A percentile compares a stretch with the other conserved stretches of the same genome.
Evolutionary conservation across 2,329 filamentous ascomycete genomes (phyloP).

Genomic region (Periconia sp.): DNA sequence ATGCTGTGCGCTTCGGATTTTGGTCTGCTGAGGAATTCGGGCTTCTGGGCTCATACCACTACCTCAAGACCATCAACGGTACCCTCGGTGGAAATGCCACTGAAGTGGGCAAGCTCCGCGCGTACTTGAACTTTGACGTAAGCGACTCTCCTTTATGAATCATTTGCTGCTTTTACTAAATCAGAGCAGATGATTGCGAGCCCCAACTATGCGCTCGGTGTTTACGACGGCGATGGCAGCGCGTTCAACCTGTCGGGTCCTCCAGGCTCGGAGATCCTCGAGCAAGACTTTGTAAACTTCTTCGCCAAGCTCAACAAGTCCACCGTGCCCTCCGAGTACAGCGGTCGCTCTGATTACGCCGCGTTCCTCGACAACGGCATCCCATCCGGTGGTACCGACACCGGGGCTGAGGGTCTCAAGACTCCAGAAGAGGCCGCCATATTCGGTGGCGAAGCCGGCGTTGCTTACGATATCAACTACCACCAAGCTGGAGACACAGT

Average conservation of each 20-base stretch:
- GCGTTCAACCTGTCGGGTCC: slow-evolving; percentile 43
- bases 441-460: slow-evolving; percentile 43
- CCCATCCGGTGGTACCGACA: slow-evolving; percentile 44
- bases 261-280: slow-evolving; percentile 36
- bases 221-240: slow-evolving; percentile 44
- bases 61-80: slow-evolving; percentile 40
- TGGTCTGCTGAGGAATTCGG: slow-evolving; percentile 47
- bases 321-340: slow-evolving; percentile 40
- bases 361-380: slow-evolving; percentile 46
- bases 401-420: slow-evolving; percentile 45
- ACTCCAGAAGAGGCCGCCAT: slow-evolving; percentile 38
- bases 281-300: slow-evolving; percentile 39
- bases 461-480: slow-evolving; percentile 42
- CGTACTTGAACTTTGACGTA: slow-evolving; percentile 47
- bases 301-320: slow-evolving; percentile 36
- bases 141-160: neutral
- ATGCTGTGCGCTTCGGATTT: slow-evolving; percentile 45
- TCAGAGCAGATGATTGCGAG: slow-evolving; percentile 37
- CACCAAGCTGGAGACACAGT: slow-evolving; percentile 41
- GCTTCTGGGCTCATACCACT: slow-evolving; percentile 42
- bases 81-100: slow-evolving; percentile 28
- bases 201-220: slow-evolving; percentile 43
- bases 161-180: neutral
- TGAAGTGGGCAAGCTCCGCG: slow-evolving; percentile 41
- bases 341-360: slow-evolving; percentile 45